Evolutionary conservation across 1,284 basidiomycete species (phyloP), one percentile per base, ranked within the genome.

Genomic region (Puccinia horiana): DNA sequence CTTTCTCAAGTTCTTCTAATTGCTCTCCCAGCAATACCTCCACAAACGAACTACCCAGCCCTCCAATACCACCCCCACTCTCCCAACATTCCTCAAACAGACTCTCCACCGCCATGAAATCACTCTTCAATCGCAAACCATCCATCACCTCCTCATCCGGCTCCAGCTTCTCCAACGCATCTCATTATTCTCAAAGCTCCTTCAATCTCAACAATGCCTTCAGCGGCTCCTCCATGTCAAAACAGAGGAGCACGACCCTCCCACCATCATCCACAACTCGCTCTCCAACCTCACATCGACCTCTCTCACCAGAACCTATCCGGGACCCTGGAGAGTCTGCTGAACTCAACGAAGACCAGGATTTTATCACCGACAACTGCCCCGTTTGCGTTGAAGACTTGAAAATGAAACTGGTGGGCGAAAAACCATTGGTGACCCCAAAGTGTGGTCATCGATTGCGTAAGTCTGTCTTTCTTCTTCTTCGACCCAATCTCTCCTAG

Each of bases 401-500:
- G 85, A 93, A 92, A 85, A 94, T 95, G 87, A 49, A 83, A 82
- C 63, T 84, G 76, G 83, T 84, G 0, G 96, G 96, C 23, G 96
- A 99, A 88, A 98, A 96, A 86, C 94, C 96, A 0, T 95, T 98
- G 86, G 93, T 99, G 82, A 92, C 97, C 37, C 96, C 96, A 42
- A 92, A 94, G 85, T 99, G 96, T 85, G 95, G 96, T n/a, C 96
- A 99, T 88, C 93, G 94, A 14, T 90, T 99, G 35, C 96, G 97
- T 88, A 93, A 97, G 89, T 94, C 94, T 32, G 16, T 47, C 20
- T 26, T 42, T 26, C 52, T 52, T 78, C 63, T 63, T 4, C 18
- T 42, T 18, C 11, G 47, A 18, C n/a, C 52, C 67, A 23, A n/a
- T n/a, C n/a, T n/a, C n/a, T n/a, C n/a, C n/a, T n/a, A n/a, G n/a